A percentile compares a stretch with the other conserved stretches of the same genome.
Evolutionary conservation across 805 yeast species (phyloP).

Genomic region (Barnettozyma vustinii): DNA sequence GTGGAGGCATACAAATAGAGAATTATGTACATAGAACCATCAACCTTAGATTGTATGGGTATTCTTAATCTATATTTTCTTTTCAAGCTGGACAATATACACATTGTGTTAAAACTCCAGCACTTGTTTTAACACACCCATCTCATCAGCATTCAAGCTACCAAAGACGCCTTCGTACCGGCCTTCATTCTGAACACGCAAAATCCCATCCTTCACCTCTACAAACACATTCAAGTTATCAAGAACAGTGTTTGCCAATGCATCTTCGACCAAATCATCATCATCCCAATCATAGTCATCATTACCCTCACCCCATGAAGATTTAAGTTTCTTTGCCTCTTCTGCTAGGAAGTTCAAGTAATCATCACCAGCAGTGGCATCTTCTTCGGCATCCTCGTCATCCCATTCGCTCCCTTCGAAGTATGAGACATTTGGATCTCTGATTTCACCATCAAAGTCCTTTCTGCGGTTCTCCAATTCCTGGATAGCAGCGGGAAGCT

Average conservation of each 20-base stretch:
- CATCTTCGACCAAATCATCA: conserved; percentile 78
- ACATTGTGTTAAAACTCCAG: neutral
- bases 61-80: neutral
- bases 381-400: conserved; percentile 29
- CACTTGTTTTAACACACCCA: conserved; percentile 1
- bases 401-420: conserved; percentile 27
- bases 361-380: conserved; percentile 33
- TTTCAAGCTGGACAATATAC: neutral
- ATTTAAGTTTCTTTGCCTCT: conserved; percentile 36
- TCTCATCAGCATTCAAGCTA: neutral
- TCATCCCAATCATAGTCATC: conserved; percentile 60
- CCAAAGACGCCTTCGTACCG: neutral
- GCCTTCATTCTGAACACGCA: neutral
- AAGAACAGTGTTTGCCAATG: conserved; percentile 72
- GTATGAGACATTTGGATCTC: conserved; percentile 25
- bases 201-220: neutral
- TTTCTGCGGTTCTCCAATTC: conserved; percentile 57
- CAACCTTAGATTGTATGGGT: neutral
- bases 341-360: conserved; percentile 43
- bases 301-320: conserved; percentile 32
- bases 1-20: neutral
- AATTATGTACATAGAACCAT: neutral
- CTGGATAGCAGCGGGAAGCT: conserved; percentile 68
- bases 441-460: conserved; percentile 29
- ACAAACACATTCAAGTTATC: conserved; percentile 69